Base-by-base conservation (phyloP, 441 rosid genomes). In the Eutrema salsugineum region DNA sequence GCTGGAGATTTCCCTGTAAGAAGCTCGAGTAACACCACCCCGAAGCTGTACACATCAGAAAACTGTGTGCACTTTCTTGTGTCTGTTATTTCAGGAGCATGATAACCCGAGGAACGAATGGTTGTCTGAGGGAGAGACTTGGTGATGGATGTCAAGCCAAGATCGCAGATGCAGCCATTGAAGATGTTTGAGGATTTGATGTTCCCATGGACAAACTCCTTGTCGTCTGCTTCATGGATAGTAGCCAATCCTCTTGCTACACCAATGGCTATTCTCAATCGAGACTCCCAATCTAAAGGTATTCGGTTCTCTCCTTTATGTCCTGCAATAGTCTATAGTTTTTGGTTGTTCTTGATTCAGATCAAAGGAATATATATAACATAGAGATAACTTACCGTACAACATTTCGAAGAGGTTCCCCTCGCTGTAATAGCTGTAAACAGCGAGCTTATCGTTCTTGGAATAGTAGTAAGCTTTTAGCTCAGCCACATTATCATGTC, bases 141-240 rank as follows among this genome's bases (percentile, higher is more conserved):
- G 81, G 81, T 88, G 71, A 88, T 73, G 1, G 83, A 70, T 11
- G 93, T 77, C 17, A 87, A 79, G 51, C 91, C 94, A 16, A 84
- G 70, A 63, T 90, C 95, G 30, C 94, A 82, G 42, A 92, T 76
- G 47, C 94, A 87, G 1, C 94, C 90, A 61, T 67, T 76, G 76
- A 92, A 88, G 40, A 92, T 82, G 81, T 90, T 92, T 0, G 95
- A 90, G 65, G 95, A 86, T 82, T 86, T 90, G 58, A 92, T 72
- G 84, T 88, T 92, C 57, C 98, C 98, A 12, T 92, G 98, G 57
- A 80, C 90, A 15, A 90, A 82, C 77, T 83, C 90, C 35, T 89
- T 87, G 8, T 82, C 68, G 49, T 84, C 83, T 68, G 85, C 91
- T 30, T 47, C 56, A 35, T 92, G 98, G 76, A 93, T 77, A 27